Base-by-base conservation (phyloP, 306 rosid genomes). In the Comarum palustre region DNA sequence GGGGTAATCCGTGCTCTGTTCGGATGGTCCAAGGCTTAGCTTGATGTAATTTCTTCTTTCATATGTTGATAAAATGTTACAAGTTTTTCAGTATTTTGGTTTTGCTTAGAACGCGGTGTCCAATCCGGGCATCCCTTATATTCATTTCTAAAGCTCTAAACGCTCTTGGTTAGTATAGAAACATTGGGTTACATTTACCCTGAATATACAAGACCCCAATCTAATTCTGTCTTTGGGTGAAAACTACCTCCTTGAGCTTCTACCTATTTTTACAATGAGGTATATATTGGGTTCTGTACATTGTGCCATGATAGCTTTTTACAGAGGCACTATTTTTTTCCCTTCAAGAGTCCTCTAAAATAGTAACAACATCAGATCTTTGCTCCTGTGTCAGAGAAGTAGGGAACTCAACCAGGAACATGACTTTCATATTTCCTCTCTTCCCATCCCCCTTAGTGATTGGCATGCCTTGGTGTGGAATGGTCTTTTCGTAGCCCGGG, bases 381-480 rank as follows among this genome's bases (percentile, higher is more conserved):
- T 87, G 97, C 25, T 76, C 71, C 42, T 69, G 43, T 2, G 93
- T 72, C 25, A 94, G 89, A 12, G 81, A 41, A 6, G 58, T 60
- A 8, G 99, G 99, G 87, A 94, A 90, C 57, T 74, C 72, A 58
- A 90, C 96, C 2, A 83, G 69, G 76, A 91, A 94, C 46, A 72
- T 83, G 64, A 94, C 46, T 58, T 70, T 88, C 77, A 95, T 78
- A 65, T 79, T 47, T 52, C 96, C 99, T 78, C 96, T 90, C 47
- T 68, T 84, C 75, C 76, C 86, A 38, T 76, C 72, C 13, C 82
- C 80, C 24, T 24, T 78, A 15, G 88, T 34, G 20, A 72, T 73
- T 1, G 97, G 78, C 99, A 95, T 91, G 27, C 99, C 99, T 70
- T 85, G 87, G 65, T 80, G 88, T 3, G 48, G 69, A 27, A 95